Conservation (phyloP, 495 filamentous ascomycete species). For the Aspergillus kassunensis region DNA sequence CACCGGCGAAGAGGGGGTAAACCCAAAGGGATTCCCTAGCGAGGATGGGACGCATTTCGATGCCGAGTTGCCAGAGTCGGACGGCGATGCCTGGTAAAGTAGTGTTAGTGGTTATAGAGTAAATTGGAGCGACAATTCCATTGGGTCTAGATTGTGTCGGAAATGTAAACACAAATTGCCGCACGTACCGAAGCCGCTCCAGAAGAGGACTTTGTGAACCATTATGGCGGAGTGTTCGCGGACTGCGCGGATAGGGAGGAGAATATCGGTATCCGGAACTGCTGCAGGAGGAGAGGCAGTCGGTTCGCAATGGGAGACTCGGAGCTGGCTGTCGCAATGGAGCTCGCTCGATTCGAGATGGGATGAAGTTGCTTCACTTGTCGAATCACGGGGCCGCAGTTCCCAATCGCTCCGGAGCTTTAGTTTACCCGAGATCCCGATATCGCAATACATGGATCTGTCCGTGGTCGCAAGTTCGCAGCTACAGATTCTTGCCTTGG, state of each 20-base stretch:
- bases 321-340: conserved; percentile 10
- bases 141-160: neutral
- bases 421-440: conserved; percentile 15
- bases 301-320: neutral
- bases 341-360: conserved; percentile 8
- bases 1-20: conserved; percentile 83
- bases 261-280: neutral
- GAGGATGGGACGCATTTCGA: conserved; percentile 96
- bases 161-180: conserved; percentile 3
- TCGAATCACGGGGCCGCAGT: conserved; percentile 42
- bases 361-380: conserved; percentile 25
- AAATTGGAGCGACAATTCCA: neutral
- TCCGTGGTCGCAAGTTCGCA: neutral
- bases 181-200: conserved; percentile 88
- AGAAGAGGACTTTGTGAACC: conserved; percentile 88
- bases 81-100: conserved; percentile 68
- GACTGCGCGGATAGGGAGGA: neutral
- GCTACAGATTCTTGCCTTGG: conserved; percentile 2
- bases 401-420: conserved; percentile 34
- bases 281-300: neutral
- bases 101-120: neutral
- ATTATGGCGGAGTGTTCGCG: conserved; percentile 24
- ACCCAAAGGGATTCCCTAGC: conserved; percentile 71
- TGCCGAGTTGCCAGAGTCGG: conserved; percentile 92
- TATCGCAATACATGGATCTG: neutral